These are phyloP conservation scores for Podaxis rugospora DNA, from an alignment of 768 basidiomycete species.

Conservation along the genomic window DNA sequence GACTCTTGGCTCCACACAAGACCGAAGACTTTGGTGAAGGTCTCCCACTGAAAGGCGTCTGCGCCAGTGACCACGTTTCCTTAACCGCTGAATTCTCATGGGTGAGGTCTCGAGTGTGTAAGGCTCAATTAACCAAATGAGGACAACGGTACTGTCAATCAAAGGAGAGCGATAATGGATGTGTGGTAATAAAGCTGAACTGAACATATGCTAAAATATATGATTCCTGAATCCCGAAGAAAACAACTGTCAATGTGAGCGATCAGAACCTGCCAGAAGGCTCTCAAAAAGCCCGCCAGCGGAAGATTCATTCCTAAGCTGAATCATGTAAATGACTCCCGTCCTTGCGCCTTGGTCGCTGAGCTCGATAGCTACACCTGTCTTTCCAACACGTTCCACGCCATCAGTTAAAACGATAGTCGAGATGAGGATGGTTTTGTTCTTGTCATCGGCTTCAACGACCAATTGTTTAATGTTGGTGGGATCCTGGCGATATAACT, in stretches of 20 bases:
- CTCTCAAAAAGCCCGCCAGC: slow-evolving; percentile 84
- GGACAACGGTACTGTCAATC: neutral
- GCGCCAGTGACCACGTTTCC: slow-evolving; percentile 85
- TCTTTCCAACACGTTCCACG: slow-evolving; percentile 98
- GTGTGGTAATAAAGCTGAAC: neutral
- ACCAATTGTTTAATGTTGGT: slow-evolving; percentile 95
- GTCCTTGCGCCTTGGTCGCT: slow-evolving; percentile 90
- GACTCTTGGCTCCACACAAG: slow-evolving; percentile 59
- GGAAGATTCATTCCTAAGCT: slow-evolving; percentile 83
- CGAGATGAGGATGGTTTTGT: slow-evolving; percentile 79
- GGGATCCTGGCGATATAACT: slow-evolving; percentile 80
- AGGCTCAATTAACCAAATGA: slow-evolving; percentile 1
- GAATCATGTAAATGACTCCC: slow-evolving; percentile 96
- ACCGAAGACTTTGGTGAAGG: slow-evolving; percentile 61
- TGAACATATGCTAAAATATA: neutral
- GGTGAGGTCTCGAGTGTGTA: slow-evolving; percentile 15
- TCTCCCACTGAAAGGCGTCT: slow-evolving; percentile 73
- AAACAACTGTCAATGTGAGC: slow-evolving; percentile 30
- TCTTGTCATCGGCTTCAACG: slow-evolving; percentile 79
- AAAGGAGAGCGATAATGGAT: slow-evolving; percentile 13
- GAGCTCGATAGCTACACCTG: slow-evolving; percentile 93
- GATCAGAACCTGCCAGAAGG: slow-evolving; percentile 83
- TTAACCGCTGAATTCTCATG: slow-evolving; percentile 61
- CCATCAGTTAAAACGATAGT: slow-evolving; percentile 96
- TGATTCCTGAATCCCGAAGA: neutral